Conservation (phyloP, 352 stramenopile genomes). For the Globisporangium viniferum region DNA sequence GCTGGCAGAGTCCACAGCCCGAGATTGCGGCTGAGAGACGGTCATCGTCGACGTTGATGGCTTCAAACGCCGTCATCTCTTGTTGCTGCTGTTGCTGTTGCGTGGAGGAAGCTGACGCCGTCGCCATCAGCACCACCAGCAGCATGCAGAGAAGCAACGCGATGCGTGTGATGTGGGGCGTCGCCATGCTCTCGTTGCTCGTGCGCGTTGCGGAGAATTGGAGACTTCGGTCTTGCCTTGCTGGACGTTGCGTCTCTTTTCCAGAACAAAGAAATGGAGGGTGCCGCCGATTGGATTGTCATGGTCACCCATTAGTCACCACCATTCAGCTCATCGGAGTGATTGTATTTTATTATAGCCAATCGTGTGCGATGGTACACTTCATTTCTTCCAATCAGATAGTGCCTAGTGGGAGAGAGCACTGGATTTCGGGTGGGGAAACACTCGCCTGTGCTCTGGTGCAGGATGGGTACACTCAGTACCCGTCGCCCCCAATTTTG, state of each 20-base stretch:
- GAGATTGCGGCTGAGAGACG: constrained; percentile 47
- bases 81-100: constrained; percentile 3
- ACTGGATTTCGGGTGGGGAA: neutral
- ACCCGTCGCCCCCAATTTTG: neutral
- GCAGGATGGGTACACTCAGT: neutral
- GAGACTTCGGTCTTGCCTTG: neutral
- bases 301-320: no score
- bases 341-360: neutral
- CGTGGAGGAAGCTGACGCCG: neutral
- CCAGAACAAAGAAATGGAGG: neutral
- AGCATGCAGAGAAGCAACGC: neutral
- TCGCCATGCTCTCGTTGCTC: neutral
- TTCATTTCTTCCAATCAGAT: neutral
- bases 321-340: neutral
- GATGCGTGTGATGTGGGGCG: neutral
- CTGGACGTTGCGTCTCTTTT: neutral
- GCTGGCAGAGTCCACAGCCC: constrained; percentile 57
- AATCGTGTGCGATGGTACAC: neutral
- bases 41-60: constrained; percentile 30
- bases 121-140: neutral
- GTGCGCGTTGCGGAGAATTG: neutral
- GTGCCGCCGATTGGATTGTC: neutral
- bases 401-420: neutral
- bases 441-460: neutral
- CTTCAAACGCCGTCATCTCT: constrained; percentile 1